A percentile compares a stretch with the other conserved stretches of the same genome.
phyloP scores from a whole-genome alignment of 164 flowering plant genomes.

The Macadamia integrifolia region DNA sequence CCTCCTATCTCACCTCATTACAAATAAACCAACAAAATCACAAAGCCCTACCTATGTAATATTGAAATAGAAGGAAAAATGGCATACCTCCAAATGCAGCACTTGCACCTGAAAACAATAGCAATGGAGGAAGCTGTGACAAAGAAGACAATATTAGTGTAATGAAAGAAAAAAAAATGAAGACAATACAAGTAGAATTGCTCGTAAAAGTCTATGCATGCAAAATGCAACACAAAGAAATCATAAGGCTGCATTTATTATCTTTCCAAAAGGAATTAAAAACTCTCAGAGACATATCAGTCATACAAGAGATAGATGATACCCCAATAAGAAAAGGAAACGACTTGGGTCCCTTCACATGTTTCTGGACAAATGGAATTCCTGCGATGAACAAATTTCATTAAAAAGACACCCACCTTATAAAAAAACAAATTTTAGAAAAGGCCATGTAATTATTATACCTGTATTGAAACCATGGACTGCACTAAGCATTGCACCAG shows the following conservation, averaged over 20 bases:
- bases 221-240: background rate
- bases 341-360: conserved; percentile 82
- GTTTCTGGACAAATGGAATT: conserved; percentile 64
- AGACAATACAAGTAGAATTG: background rate
- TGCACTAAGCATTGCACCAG: conserved; percentile 81
- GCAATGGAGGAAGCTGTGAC: conserved; percentile 61
- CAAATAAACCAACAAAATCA: too few relatives aligned
- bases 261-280: background rate
- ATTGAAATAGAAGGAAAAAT: background rate
- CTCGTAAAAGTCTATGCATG: background rate
- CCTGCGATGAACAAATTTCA: conserved; percentile 35
- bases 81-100: conserved; percentile 83
- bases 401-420: background rate
- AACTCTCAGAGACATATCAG: background rate
- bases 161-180: background rate
- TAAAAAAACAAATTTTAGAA: background rate
- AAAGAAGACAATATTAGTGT: conserved; percentile 4
- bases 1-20: too few relatives aligned
- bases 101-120: conserved; percentile 61
- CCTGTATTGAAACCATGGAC: conserved; percentile 78
- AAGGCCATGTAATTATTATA: conserved; percentile 8
- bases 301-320: conserved; percentile 4
- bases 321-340: conserved; percentile 84
- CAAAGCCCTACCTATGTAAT: too few relatives aligned
- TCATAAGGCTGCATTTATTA: background rate